Conservation (phyloP, 441 rosid genomes). For the Francoa sonchifolia region DNA sequence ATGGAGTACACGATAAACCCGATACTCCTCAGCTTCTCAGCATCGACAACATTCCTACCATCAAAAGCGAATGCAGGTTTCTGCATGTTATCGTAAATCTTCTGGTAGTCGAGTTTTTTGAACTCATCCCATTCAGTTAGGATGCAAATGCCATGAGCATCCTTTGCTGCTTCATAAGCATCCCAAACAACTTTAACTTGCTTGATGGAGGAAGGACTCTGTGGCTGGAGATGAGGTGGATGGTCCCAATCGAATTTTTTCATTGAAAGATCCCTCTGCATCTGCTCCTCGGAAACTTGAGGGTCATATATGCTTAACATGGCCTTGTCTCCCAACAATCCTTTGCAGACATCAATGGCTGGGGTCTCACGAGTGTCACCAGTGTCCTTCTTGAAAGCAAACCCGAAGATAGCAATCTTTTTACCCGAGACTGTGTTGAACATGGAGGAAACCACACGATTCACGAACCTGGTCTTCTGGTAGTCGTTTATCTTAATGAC, state of each 20-base stretch:
- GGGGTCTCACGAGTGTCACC: slow-evolving; percentile 96
- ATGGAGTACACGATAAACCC: slow-evolving; percentile 53
- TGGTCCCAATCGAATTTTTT: slow-evolving; percentile 95
- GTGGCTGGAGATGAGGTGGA: slow-evolving; percentile 81
- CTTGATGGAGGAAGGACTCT: slow-evolving; percentile 61
- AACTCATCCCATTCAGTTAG: slow-evolving; percentile 97
- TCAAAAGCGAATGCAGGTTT: slow-evolving; percentile 55
- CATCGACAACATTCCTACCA: slow-evolving; percentile 39
- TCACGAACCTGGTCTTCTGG: slow-evolving; percentile 77
- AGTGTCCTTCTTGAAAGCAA: slow-evolving; percentile 92
- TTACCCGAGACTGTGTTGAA: slow-evolving; percentile 78
- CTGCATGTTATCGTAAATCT: slow-evolving; percentile 35
- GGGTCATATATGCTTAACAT: slow-evolving; percentile 82
- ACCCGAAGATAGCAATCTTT: slow-evolving; percentile 76
- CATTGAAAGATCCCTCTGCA: slow-evolving; percentile 84
- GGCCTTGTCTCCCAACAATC: slow-evolving; percentile 85
- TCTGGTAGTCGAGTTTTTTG: slow-evolving; percentile 44
- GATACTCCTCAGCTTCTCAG: slow-evolving; percentile 32
- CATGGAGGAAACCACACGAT: slow-evolving; percentile 87
- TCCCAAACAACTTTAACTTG: slow-evolving; percentile 69
- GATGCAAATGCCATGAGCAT: slow-evolving; percentile 83
- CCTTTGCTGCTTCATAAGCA: slow-evolving; percentile 76
- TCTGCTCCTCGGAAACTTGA: slow-evolving; percentile 85
- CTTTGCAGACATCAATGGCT: slow-evolving; percentile 93
- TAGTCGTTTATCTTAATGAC: slow-evolving; percentile 92